Conservation (phyloP, 1,284 basidiomycete genomes). For the Ganoderma lucidum region DNA sequence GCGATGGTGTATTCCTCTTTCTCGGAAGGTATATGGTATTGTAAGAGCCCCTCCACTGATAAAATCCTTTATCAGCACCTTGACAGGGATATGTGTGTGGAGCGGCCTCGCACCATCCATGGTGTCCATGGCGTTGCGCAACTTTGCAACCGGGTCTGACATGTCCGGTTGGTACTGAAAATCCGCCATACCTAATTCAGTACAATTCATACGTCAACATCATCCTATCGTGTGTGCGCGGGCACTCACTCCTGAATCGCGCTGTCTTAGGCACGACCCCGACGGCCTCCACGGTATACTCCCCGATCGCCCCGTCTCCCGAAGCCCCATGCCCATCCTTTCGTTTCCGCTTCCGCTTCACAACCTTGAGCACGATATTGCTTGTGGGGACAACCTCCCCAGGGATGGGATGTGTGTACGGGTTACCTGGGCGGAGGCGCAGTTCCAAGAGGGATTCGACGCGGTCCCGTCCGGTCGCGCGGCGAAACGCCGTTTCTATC, state of each 20-base stretch:
- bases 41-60: constrained; percentile 75
- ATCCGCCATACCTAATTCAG: constrained; percentile 83
- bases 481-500: constrained; percentile 80
- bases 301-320: constrained; percentile 60
- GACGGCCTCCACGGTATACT: constrained; percentile 82
- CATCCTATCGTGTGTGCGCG: not conserved
- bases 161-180: constrained; percentile 85
- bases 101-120: constrained; percentile 74
- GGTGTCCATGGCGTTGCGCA: constrained; percentile 76
- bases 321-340: constrained; percentile 29
- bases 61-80: not conserved
- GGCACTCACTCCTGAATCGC: constrained; percentile 84
- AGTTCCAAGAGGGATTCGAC: constrained; percentile 76
- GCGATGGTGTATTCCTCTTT: constrained; percentile 63
- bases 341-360: constrained; percentile 68
- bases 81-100: not conserved
- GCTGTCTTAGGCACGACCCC: constrained; percentile 85
- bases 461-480: constrained; percentile 56
- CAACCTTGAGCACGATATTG: constrained; percentile 84
- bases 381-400: constrained; percentile 80
- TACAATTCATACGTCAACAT: constrained; percentile 6
- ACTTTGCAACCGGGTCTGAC: constrained; percentile 71
- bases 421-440: constrained; percentile 72
- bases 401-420: constrained; percentile 83
- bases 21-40: constrained; percentile 73